Evolutionary conservation across 495 filamentous ascomycete species (phyloP), one percentile per base, ranked within the genome.

Genomic region (Talaromyces stipitatus): DNA sequence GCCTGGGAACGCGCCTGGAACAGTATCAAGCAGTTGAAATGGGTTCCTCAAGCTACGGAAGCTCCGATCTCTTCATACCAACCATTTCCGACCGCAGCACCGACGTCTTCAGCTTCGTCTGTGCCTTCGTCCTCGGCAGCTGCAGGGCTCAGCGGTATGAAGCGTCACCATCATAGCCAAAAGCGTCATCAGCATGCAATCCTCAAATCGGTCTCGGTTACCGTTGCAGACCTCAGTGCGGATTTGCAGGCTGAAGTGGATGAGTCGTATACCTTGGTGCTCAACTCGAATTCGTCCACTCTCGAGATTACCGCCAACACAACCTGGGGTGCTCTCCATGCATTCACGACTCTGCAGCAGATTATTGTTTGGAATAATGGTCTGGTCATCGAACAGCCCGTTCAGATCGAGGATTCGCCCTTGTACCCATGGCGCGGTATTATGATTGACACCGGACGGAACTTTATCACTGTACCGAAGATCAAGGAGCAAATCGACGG

Each of bases 271-370:
- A 78, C 76, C n/a, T 60, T 84, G 18, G 69, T 74, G 16, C 72
- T 82, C 32, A 38, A 57, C 7, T 61, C 66, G 10, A 59, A 56
- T 18, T 68, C 71, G 1, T 61, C 58, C 50, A 65, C 51, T 28
- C 68, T 81, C 57, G 62, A 63, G 9, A 78, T 84, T 61, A 75
- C 66, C 3, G 67, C 79, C 23, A 60, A 77, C 54, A 80, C 80
- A 0, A 67, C 73, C 56, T 78, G 78, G 72, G 81, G 80, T 28
- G 78, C 76, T n/a, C 64, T 84, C 7, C 79, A 82, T 63, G 81
- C 80, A 12, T 80, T 84, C 58, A 82, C 79, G n/a, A 84, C 81
- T 9, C 63, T 82, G 28, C 75, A 77, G 57, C 79, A 82, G 60
- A 58, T 82, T 52, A 80, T 80, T 59, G 73, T 69, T 0, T 69